Evolutionary conservation across 129 eudicot genomes (phyloP).

Genomic region (carrot (Daucus carota)): DNA sequence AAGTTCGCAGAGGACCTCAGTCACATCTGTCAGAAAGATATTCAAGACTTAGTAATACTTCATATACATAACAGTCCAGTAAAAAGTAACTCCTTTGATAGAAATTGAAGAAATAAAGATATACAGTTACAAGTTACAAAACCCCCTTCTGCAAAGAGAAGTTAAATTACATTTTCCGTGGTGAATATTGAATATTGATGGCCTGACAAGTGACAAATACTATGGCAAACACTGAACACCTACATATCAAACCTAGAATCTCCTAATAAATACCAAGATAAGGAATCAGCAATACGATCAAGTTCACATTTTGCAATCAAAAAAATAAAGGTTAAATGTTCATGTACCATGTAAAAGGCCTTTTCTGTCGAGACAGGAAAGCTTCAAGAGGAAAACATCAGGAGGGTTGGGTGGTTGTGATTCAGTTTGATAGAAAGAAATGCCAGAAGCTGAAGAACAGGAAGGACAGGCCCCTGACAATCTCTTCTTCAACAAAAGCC

Average conservation of each 20-base stretch:
- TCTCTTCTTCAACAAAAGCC: slow-evolving; percentile 76
- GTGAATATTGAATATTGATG: no score
- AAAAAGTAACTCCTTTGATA: neutral
- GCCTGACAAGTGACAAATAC: neutral
- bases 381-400: slow-evolving; percentile 72
- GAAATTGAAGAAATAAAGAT: neutral
- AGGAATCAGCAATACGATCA: neutral
- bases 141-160: neutral
- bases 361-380: slow-evolving; percentile 64
- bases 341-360: slow-evolving; percentile 78
- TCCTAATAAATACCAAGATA: neutral
- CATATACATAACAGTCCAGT: neutral
- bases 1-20: slow-evolving; percentile 62
- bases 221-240: neutral
- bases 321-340: neutral
- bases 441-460: slow-evolving; percentile 64
- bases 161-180: no score
- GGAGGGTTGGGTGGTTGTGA: slow-evolving; percentile 66
- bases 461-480: slow-evolving; percentile 75
- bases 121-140: neutral
- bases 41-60: neutral
- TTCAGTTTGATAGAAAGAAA: slow-evolving; percentile 50
- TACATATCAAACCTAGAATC: neutral
- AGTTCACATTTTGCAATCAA: neutral
- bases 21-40: slow-evolving; percentile 51